A percentile compares a stretch with the other conserved stretches of the same genome.
These are phyloP conservation scores for Diversispora epigaea DNA, from an alignment of 192 early-diverging fungal species.

Conservation along the genomic window DNA sequence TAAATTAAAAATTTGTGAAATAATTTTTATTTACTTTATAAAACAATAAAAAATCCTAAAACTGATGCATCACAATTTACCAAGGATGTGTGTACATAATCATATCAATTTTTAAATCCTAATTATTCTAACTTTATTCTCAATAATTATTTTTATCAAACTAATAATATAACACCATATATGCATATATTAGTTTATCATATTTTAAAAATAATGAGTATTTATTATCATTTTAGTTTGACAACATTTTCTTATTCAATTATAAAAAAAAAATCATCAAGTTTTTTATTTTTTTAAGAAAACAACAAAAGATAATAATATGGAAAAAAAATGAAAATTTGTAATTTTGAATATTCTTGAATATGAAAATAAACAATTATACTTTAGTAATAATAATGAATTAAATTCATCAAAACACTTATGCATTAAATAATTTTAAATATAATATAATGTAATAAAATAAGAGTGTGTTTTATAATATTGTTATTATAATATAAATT, in stretches of 20 bases:
- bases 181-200: constrained; percentile 4
- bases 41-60: neutral
- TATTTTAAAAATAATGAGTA: neutral
- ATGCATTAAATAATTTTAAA: too few species aligned
- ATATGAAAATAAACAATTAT: neutral
- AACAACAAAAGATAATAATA: neutral
- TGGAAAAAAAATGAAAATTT: neutral
- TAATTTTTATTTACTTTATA: constrained; percentile 13
- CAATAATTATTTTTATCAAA: neutral
- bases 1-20: neutral
- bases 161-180: neutral
- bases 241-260: neutral
- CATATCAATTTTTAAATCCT: neutral
- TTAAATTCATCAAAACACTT: too few species aligned
- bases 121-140: neutral
- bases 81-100: neutral
- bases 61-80: neutral
- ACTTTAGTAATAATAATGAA: neutral
- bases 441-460: too few species aligned
- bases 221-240: neutral
- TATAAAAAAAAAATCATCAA: constrained; percentile 1
- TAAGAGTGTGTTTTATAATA: too few species aligned
- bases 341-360: neutral
- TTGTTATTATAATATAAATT: too few species aligned
- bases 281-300: neutral